phyloP scores from a whole-genome alignment of 257 asterid genomes.

The Fraxinus pennsylvanica region DNA sequence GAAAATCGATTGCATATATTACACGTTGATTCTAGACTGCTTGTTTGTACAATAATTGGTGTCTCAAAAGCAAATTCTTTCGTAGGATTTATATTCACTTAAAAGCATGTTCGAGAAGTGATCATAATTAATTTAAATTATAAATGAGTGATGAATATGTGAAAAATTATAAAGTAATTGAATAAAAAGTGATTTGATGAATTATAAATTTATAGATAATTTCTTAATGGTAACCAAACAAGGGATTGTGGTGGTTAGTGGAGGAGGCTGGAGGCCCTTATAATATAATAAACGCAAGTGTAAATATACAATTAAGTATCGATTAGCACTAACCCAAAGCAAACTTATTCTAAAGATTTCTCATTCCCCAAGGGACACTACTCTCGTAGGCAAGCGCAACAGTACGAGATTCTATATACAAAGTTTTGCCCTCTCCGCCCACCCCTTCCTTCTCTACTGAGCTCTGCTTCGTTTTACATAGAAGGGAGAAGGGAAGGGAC shows the following conservation, averaged over 20 bases:
- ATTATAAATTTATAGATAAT: too few species aligned
- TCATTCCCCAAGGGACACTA: neutral
- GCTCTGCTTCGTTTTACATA: neutral
- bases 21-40: neutral
- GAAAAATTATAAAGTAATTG: too few species aligned
- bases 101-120: too few species aligned
- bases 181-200: too few species aligned
- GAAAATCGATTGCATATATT: neutral
- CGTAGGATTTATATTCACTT: too few species aligned
- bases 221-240: too few species aligned
- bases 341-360: neutral
- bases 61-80: too few species aligned
- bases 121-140: too few species aligned
- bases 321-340: neutral
- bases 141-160: too few species aligned
- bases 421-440: neutral
- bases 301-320: neutral
- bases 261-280: too few species aligned
- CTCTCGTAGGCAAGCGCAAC: neutral
- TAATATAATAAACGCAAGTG: neutral
- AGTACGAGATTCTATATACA: neutral
- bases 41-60: too few species aligned
- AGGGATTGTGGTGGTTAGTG: neutral
- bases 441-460: neutral
- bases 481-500: too few species aligned